Conservation (phyloP, 2,329 filamentous ascomycete genomes). For the Rhynchosporium secalis region DNA sequence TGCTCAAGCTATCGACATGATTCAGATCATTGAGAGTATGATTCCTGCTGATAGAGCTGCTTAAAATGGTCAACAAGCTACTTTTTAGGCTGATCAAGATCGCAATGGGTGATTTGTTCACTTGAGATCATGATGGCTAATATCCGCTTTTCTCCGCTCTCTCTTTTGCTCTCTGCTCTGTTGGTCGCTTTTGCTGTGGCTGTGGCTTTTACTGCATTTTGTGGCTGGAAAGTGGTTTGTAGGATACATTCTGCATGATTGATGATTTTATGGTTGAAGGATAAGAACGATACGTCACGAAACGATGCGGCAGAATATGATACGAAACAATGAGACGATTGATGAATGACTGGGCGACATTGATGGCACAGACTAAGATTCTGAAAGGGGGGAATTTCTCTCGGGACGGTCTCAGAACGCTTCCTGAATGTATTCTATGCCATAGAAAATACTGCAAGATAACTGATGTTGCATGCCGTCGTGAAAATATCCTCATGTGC, state of each 20-base stretch:
- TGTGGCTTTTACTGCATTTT: background rate
- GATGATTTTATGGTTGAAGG: background rate
- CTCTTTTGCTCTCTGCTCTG: background rate
- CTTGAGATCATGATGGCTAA: background rate
- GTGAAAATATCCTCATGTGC: too few relatives aligned
- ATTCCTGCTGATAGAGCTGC: background rate
- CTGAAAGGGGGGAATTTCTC: background rate
- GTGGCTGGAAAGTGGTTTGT: background rate
- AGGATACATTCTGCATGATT: constrained; percentile 6
- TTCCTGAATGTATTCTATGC: too few relatives aligned
- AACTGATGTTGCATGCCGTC: too few relatives aligned
- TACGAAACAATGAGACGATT: background rate
- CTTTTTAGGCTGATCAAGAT: too few relatives aligned
- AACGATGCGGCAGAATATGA: background rate
- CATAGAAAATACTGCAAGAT: too few relatives aligned
- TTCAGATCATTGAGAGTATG: background rate
- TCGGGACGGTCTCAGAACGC: background rate
- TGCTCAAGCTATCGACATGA: background rate
- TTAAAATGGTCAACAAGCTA: background rate
- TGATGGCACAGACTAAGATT: background rate
- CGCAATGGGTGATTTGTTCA: background rate
- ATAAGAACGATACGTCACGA: background rate
- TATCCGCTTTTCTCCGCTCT: background rate
- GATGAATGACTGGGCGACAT: background rate
- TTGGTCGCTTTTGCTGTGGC: background rate